Evolutionary conservation across 73 alveolate species (phyloP).

Genomic region (Halteria grandinella): DNA sequence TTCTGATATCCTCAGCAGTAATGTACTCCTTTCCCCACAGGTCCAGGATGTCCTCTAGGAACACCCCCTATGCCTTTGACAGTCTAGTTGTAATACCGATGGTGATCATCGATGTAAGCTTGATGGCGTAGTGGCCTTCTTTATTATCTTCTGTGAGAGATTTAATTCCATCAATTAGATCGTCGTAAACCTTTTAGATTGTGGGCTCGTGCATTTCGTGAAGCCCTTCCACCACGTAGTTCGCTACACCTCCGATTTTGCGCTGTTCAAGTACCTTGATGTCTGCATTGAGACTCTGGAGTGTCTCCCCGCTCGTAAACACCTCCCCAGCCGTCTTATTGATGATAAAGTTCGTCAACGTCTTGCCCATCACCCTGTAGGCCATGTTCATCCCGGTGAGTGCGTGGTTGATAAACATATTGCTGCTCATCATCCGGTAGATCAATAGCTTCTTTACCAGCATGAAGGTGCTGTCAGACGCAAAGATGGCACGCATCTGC

Average conservation of each 20-base stretch:
- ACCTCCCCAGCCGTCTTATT: slow-evolving; percentile 70
- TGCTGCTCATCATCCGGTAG: slow-evolving; percentile 43
- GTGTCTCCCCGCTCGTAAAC: slow-evolving; percentile 74
- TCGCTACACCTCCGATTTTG: slow-evolving; percentile 53
- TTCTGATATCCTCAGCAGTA: slow-evolving; percentile 5
- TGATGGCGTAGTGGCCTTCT: slow-evolving; percentile 64
- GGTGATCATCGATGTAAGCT: slow-evolving; percentile 60
- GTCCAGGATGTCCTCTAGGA: slow-evolving; percentile 12
- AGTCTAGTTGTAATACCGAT: slow-evolving; percentile 22
- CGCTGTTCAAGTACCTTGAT: slow-evolving; percentile 24
- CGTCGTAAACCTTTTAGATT: slow-evolving; percentile 34
- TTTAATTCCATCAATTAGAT: slow-evolving; percentile 39
- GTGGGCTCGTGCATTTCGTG: slow-evolving; percentile 40
- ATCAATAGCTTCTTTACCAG: slow-evolving; percentile 49
- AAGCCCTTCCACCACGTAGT: slow-evolving; percentile 63
- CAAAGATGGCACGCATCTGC: too few relatives aligned
- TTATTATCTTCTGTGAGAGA: slow-evolving; percentile 3
- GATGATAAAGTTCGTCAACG: slow-evolving; percentile 44
- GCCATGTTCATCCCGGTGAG: slow-evolving; percentile 26
- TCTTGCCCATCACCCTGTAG: slow-evolving; percentile 35
- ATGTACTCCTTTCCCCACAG: not conserved
- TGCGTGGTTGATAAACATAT: slow-evolving; percentile 60
- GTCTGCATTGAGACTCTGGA: slow-evolving; percentile 43
- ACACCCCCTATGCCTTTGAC: not conserved
- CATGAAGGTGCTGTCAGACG: slow-evolving; percentile 25